These are phyloP conservation scores for Penicillium sp. DNA, from an alignment of 2,329 filamentous ascomycete species.

Conservation along the genomic window DNA sequence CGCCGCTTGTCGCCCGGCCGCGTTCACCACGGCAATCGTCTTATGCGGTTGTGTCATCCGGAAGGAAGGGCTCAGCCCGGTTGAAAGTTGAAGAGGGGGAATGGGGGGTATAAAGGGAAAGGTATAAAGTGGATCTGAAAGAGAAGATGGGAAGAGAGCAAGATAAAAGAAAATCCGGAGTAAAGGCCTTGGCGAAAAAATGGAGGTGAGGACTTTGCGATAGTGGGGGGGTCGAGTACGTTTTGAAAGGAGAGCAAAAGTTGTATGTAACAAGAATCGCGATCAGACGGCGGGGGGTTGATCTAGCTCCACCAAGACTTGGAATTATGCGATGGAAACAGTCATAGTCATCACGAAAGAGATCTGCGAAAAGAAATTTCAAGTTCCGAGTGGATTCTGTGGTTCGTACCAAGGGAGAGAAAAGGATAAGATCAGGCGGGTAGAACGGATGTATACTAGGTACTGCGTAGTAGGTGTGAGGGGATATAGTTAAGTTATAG, in stretches of 20 bases:
- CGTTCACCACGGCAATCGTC: constrained; percentile 91
- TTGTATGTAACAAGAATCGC: constrained; percentile 24
- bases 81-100: neutral
- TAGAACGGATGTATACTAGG: no score
- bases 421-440: constrained; percentile 12
- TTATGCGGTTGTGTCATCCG: constrained; percentile 53
- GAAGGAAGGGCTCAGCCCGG: constrained; percentile 5
- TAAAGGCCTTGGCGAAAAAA: constrained; percentile 23
- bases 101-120: neutral
- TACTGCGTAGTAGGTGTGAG: no score
- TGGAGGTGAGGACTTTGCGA: constrained; percentile 20
- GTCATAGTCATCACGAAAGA: constrained; percentile 15
- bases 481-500: no score
- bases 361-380: constrained; percentile 6
- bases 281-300: constrained; percentile 15
- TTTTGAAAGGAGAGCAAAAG: constrained; percentile 20
- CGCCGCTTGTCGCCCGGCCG: constrained; percentile 89
- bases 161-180: constrained; percentile 23
- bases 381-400: neutral
- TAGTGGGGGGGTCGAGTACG: constrained; percentile 19
- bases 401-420: constrained; percentile 8
- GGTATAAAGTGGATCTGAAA: constrained; percentile 3
- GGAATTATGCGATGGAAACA: constrained; percentile 23
- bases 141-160: constrained; percentile 10
- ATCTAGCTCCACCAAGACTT: constrained; percentile 10